Base-by-base conservation (phyloP, 2,329 filamentous ascomycete species). In the Pseudopithomyces maydicus region DNA sequence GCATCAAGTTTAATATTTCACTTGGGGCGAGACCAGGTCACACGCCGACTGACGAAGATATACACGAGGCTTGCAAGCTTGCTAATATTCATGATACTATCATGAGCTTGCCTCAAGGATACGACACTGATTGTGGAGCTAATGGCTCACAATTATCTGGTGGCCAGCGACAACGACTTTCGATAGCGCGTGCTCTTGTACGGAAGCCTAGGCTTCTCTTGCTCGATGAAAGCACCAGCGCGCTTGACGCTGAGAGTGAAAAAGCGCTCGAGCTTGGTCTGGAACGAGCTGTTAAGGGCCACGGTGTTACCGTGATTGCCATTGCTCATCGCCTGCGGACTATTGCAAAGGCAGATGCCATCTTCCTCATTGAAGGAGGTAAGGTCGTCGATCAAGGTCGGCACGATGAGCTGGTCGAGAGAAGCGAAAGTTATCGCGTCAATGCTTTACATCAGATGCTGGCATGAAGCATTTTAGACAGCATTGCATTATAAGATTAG, bases 11-110 rank as follows among this genome's bases (percentile, higher is more conserved):
- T 71, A 82, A 81, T 57, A 70, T 81, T 20, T 70, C 71, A 2
- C 71, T 81, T 2, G 80, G 78, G 38, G 81, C 84, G 2, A 78
- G 80, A 1, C 86, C 85, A 1, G 82, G 79, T 12, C 77, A 82
- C 39, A 80, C 83, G 33, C 83, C 84, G 1, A 83, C 81, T 0
- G 77, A 85, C 43, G 82, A 79, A 8, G 88, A 90, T 45, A 86
- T 91, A 44, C 81, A 88, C 60, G 83, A 85, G 52, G 88, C 88
- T 0, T 90, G 88, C 68, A 82, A 82, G 55, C 75, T 89, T 15
- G 88, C 88, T 35, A 89, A 89, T 67, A 89, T 91, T 59, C 88
- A 91, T 73, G 86, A 90, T 23, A 85, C 84, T 22, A 88, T 91
- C 63, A 76, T 79, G 55, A 75, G 80, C 0, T 76, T 91, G 15